Conservation (phyloP, 805 yeast species). For the Suhomyces prunicola region DNA sequence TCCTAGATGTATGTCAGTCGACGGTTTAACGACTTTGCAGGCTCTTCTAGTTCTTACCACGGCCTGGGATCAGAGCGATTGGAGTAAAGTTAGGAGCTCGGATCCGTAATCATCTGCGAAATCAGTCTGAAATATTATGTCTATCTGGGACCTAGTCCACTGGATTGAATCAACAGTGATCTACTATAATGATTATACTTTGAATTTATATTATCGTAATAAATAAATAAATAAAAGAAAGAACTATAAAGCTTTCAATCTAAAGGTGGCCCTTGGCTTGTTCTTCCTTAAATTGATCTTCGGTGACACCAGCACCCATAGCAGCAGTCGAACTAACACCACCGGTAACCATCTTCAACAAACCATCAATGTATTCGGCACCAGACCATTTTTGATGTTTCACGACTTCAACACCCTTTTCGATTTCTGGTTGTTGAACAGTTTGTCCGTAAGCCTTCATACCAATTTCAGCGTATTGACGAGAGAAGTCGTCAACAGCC, state of each 20-base stretch:
- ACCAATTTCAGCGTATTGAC: constrained; percentile 74
- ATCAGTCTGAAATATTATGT: no score
- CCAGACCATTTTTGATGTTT: constrained; percentile 99
- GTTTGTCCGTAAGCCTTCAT: constrained; percentile 93
- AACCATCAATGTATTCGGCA: constrained; percentile 91
- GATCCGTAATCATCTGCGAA: background rate
- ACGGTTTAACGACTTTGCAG: background rate
- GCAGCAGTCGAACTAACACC: constrained; percentile 96
- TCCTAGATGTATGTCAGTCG: background rate
- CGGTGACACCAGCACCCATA: constrained; percentile 98
- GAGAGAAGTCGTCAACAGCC: constrained; percentile 81
- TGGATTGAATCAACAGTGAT: background rate
- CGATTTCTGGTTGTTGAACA: constrained; percentile 86
- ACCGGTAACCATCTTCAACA: constrained; percentile 87
- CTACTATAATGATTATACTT: background rate
- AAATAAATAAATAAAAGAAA: constrained; percentile 1
- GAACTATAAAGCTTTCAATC: background rate
- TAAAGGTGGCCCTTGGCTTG: constrained; percentile 11
- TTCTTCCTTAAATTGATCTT: constrained; percentile 77
- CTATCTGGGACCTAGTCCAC: background rate
- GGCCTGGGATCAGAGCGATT: no score
- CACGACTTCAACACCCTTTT: constrained; percentile 86
- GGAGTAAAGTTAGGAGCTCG: background rate
- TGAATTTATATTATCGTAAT: background rate
- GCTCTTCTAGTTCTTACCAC: background rate